phyloP scores from a whole-genome alignment of 2,329 filamentous ascomycete genomes.

The Penicillium corylophilum region DNA sequence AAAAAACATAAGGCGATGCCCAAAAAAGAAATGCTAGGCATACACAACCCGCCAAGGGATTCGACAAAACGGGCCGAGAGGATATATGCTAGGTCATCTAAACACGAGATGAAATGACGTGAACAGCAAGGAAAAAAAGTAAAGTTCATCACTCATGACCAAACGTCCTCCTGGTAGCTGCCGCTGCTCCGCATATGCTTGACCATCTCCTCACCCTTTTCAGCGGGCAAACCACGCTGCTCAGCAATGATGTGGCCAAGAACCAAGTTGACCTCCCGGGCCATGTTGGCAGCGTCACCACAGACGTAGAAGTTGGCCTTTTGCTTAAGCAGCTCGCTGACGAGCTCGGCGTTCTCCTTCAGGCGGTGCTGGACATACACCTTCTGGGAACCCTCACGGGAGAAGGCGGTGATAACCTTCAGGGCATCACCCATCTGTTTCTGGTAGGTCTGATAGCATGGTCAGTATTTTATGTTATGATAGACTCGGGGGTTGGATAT shows the following conservation, averaged over 20 bases:
- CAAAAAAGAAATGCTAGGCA: slow-evolving; percentile 7
- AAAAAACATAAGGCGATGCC: background rate
- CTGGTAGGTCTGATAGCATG: slow-evolving; percentile 67
- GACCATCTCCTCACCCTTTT: slow-evolving; percentile 92
- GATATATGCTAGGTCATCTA: slow-evolving; percentile 30
- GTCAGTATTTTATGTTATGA: background rate
- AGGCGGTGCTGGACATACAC: slow-evolving; percentile 96
- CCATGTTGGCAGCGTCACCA: slow-evolving; percentile 96
- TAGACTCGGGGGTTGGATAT: slow-evolving; percentile 10
- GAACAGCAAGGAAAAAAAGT: slow-evolving; percentile 15
- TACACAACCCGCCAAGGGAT: slow-evolving; percentile 11
- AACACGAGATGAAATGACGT: slow-evolving; percentile 21
- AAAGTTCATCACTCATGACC: slow-evolving; percentile 51
- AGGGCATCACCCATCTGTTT: slow-evolving; percentile 83
- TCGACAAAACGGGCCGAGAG: slow-evolving; percentile 12
- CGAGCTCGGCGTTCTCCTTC: slow-evolving; percentile 75
- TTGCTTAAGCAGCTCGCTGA: slow-evolving; percentile 81
- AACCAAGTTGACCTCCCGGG: slow-evolving; percentile 85
- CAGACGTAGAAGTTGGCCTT: slow-evolving; percentile 97
- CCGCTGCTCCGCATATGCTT: slow-evolving; percentile 95
- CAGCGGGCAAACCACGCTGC: slow-evolving; percentile 75
- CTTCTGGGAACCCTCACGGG: slow-evolving; percentile 81
- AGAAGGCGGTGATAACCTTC: slow-evolving; percentile 89
- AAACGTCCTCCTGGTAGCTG: slow-evolving; percentile 86
- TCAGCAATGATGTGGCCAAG: slow-evolving; percentile 83